phyloP scores from a whole-genome alignment of 2,329 filamentous ascomycete species.

The Fusarium miscanthi region DNA sequence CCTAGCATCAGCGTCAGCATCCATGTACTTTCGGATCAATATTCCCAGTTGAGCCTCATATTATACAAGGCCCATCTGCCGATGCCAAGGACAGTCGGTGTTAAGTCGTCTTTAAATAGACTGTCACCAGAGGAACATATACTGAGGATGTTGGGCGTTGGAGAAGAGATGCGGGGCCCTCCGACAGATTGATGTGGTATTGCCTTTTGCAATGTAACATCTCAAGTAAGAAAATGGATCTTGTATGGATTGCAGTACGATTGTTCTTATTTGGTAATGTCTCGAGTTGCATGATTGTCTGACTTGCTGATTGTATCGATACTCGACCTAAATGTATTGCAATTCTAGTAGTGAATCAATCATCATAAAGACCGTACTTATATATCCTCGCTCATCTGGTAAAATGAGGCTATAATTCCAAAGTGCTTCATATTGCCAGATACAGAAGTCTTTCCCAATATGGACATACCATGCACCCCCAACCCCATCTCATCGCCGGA shows the following conservation, averaged over 20 bases:
- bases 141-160: neutral
- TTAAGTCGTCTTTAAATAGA: neutral
- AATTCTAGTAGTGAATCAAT: neutral
- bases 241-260: neutral
- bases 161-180: neutral
- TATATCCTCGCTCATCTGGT: neutral
- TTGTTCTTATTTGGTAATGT: neutral
- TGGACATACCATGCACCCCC: conserved; percentile 15
- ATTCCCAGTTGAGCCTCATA: neutral
- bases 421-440: conserved; percentile 28
- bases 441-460: conserved; percentile 7
- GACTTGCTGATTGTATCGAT: neutral
- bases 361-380: accelerated
- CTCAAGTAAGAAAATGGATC: neutral
- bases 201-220: neutral
- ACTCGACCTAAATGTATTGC: neutral
- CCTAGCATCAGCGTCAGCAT: neutral
- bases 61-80: neutral
- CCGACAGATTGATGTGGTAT: neutral
- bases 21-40: neutral
- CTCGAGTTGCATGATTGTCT: neutral
- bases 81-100: neutral
- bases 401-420: neutral
- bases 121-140: neutral
- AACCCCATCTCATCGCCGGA: conserved; percentile 14